These are phyloP conservation scores for Pyrenophora tritici-repentis DNA, from an alignment of 2,329 filamentous ascomycete genomes.

Conservation along the genomic window DNA sequence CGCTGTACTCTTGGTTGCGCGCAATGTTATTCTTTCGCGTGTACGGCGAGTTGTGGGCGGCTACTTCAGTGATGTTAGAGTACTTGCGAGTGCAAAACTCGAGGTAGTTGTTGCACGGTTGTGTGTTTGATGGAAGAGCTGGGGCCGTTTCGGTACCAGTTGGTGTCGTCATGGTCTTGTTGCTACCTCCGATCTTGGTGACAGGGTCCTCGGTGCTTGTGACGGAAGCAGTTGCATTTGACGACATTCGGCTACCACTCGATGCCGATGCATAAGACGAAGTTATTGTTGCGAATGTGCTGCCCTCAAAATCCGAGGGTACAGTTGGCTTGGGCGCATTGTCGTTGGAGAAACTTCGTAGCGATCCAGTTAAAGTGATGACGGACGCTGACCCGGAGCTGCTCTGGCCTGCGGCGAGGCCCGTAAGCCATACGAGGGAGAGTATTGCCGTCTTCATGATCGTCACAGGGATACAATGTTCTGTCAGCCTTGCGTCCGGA, in stretches of 20 bases:
- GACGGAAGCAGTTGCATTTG: constrained; percentile 25
- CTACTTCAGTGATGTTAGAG: constrained; percentile 50
- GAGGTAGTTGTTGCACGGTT: constrained; percentile 50
- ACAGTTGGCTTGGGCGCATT: constrained; percentile 34
- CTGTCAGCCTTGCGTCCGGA: background rate
- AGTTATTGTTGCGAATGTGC: constrained; percentile 29
- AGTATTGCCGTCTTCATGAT: constrained; percentile 31
- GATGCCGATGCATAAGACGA: constrained; percentile 15
- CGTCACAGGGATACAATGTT: constrained; percentile 10
- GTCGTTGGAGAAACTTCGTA: constrained; percentile 19
- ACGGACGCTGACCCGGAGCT: constrained; percentile 29
- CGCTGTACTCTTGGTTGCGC: constrained; percentile 45
- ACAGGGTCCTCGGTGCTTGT: constrained; percentile 25
- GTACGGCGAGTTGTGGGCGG: constrained; percentile 50
- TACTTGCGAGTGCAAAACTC: constrained; percentile 49
- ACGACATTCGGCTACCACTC: constrained; percentile 20
- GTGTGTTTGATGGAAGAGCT: constrained; percentile 45
- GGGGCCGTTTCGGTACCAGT: constrained; percentile 32
- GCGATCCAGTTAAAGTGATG: constrained; percentile 32
- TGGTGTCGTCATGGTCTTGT: constrained; percentile 32
- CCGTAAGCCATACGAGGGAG: constrained; percentile 31
- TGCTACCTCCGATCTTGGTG: constrained; percentile 35
- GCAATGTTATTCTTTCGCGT: constrained; percentile 41
- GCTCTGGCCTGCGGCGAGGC: constrained; percentile 30
- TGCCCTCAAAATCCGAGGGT: constrained; percentile 36